Conservation (phyloP, 768 basidiomycete genomes). For the Termitomyces heimii region DNA sequence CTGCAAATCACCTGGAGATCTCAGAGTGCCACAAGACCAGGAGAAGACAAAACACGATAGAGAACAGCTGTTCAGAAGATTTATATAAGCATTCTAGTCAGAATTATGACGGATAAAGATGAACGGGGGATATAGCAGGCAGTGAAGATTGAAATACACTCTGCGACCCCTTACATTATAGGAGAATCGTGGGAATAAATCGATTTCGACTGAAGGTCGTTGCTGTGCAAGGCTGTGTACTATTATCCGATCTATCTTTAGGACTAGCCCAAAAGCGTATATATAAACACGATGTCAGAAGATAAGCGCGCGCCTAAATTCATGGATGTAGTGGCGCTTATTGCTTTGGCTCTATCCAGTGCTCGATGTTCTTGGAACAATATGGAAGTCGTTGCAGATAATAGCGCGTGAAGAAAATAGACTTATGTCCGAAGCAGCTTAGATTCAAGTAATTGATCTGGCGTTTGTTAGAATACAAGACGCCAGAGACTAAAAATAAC, state of each 20-base stretch:
- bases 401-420: too few relatives aligned
- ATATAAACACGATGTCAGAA: not conserved
- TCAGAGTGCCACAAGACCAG: not conserved
- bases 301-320: not conserved
- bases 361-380: not conserved
- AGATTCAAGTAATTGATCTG: too few relatives aligned
- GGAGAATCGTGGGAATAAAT: not conserved
- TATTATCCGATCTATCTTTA: too few relatives aligned
- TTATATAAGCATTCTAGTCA: not conserved
- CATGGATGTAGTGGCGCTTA: not conserved
- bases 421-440: too few relatives aligned
- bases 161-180: not conserved
- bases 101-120: not conserved
- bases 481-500: too few relatives aligned
- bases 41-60: not conserved
- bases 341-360: not conserved
- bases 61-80: not conserved
- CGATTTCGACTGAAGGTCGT: not conserved
- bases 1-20: not conserved
- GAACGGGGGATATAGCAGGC: not conserved
- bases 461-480: too few relatives aligned
- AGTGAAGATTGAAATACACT: not conserved
- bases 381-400: too few relatives aligned
- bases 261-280: not conserved
- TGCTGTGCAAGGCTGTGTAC: not conserved